Evolutionary conservation across 257 asterid genomes (phyloP).

Genomic region (Fraxinus anomala): DNA sequence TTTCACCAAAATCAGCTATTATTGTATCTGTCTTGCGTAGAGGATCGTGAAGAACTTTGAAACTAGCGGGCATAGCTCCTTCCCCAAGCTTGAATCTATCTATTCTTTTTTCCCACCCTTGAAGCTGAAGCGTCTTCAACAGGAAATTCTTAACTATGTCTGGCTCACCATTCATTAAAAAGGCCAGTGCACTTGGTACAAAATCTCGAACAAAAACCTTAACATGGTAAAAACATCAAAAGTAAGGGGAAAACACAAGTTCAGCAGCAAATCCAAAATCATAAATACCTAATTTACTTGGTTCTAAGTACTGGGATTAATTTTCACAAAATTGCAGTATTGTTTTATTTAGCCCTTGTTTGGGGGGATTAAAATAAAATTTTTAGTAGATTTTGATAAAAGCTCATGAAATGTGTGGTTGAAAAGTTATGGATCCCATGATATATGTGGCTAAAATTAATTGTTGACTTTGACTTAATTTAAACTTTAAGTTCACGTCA

Average conservation of each 20-base stretch:
- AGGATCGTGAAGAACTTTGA: constrained; percentile 77
- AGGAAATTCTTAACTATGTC: constrained; percentile 74
- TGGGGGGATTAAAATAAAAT: too few relatives aligned
- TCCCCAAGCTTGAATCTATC: constrained; percentile 82
- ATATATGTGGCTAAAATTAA: too few relatives aligned
- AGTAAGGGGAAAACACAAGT: neutral
- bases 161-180: constrained; percentile 76
- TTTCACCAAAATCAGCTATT: constrained; percentile 80
- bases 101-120: constrained; percentile 72
- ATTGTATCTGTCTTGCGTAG: constrained; percentile 60
- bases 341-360: neutral
- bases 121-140: constrained; percentile 75
- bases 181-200: constrained; percentile 80
- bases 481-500: neutral
- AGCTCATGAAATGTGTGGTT: too few relatives aligned
- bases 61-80: constrained; percentile 82
- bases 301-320: neutral
- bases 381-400: too few relatives aligned
- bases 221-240: constrained; percentile 6
- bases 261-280: neutral
- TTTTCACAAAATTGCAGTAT: neutral
- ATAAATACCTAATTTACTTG: neutral
- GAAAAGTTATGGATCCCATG: too few relatives aligned
- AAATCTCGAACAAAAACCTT: constrained; percentile 81
- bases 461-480: too few relatives aligned